Percentiles rank a stretch among this genome's conserved stretches.
phyloP scores from a whole-genome alignment of 2,329 filamentous ascomycete genomes.

The Aspergillus aculeatus region DNA sequence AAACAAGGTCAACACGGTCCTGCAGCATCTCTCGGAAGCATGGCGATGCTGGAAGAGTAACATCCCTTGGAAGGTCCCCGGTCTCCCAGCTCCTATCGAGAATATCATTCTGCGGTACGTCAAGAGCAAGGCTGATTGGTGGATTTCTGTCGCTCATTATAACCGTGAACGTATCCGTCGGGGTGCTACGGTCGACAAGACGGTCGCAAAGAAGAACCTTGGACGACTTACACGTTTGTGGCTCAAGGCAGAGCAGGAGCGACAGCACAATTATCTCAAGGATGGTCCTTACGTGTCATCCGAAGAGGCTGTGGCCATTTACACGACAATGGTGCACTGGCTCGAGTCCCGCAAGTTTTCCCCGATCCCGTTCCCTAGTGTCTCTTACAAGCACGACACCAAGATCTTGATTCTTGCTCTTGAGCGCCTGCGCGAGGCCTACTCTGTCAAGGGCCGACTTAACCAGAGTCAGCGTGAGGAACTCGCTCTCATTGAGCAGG shows the following conservation, averaged over 20 bases:
- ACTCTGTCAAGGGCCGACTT: slow-evolving; percentile 93
- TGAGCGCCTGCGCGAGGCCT: slow-evolving; percentile 88
- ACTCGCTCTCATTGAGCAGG: slow-evolving; percentile 93
- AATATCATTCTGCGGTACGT: slow-evolving; percentile 98
- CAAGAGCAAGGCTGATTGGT: slow-evolving; percentile 99
- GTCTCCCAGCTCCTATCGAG: slow-evolving; percentile 92
- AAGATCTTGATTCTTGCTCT: slow-evolving; percentile 96
- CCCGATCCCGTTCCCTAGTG: slow-evolving; percentile 96
- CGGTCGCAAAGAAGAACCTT: slow-evolving; percentile 98
- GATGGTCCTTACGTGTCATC: slow-evolving; percentile 98
- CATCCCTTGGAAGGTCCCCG: slow-evolving; percentile 98
- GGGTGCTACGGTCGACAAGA: slow-evolving; percentile 97
- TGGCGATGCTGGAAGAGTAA: slow-evolving; percentile 99
- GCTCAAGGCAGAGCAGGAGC: slow-evolving; percentile 97
- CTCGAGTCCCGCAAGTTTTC: slow-evolving; percentile 97
- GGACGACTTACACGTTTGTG: slow-evolving; percentile 91
- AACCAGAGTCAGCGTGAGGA: slow-evolving; percentile 98
- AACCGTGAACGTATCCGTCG: slow-evolving; percentile 95
- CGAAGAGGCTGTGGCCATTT: slow-evolving; percentile 97
- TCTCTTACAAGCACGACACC: slow-evolving; percentile 99
- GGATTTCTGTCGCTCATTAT: slow-evolving; percentile 98
- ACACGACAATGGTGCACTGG: slow-evolving; percentile 98
- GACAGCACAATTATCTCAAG: slow-evolving; percentile 99
- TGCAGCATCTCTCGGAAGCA: slow-evolving; percentile 95
- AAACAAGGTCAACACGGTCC: slow-evolving; percentile 96